Evolutionary conservation across 140 eudicot species (phyloP).

Genomic region (Erigeron philadelphicus): DNA sequence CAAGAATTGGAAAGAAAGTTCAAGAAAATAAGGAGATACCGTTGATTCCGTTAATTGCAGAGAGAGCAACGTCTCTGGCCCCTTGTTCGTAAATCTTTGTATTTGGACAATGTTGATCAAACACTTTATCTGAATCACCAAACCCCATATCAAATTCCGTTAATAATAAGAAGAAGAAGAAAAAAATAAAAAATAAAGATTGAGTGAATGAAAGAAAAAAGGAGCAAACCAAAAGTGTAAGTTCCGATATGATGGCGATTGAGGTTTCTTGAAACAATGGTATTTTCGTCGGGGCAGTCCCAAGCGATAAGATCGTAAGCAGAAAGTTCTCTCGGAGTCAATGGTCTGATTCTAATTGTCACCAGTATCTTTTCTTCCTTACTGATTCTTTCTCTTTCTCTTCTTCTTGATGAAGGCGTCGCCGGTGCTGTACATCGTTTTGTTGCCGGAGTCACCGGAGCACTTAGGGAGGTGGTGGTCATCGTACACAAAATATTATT

Average conservation of each 20-base stretch:
- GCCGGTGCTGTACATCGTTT: too few relatives aligned
- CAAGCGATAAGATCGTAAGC: constrained; percentile 83
- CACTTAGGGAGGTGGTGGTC: too few relatives aligned
- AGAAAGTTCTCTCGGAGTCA: constrained; percentile 64
- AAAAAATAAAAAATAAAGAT: not conserved
- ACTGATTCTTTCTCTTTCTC: too few relatives aligned
- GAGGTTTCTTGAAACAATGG: constrained; percentile 61
- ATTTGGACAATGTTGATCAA: constrained; percentile 60
- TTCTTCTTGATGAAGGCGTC: too few relatives aligned
- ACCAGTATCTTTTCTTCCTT: constrained; percentile 77
- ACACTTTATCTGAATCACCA: constrained; percentile 61
- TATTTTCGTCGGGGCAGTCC: constrained; percentile 66
- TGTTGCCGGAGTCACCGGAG: too few relatives aligned
- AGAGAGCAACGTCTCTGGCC: constrained; percentile 91
- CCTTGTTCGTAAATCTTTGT: constrained; percentile 75
- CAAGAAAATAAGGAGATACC: constrained; percentile 47
- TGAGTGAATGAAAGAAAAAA: not conserved
- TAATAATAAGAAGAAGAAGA: not conserved
- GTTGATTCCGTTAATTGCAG: constrained; percentile 84
- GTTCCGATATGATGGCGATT: constrained; percentile 49
- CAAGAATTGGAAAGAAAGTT: not conserved
- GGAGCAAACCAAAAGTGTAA: constrained; percentile 55
- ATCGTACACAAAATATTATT: too few relatives aligned
- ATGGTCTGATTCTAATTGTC: constrained; percentile 77
- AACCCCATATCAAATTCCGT: not conserved